These are phyloP conservation scores for Xylaria hypoxylon DNA, from an alignment of 2,329 filamentous ascomycete species.

Conservation along the genomic window DNA sequence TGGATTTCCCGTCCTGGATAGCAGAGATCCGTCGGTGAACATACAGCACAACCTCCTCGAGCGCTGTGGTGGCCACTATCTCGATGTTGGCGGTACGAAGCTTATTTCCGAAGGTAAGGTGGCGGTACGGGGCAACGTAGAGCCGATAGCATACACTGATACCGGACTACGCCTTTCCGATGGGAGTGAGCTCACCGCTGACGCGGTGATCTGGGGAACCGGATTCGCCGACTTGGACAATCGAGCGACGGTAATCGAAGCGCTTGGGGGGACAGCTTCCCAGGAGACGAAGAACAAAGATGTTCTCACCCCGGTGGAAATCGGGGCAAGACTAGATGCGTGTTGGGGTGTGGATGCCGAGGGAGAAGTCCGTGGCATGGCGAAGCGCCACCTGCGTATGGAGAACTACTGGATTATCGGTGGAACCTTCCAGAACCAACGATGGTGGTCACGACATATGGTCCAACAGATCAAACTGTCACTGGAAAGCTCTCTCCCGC, in stretches of 20 bases:
- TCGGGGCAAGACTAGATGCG: background rate
- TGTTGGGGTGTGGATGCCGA: background rate
- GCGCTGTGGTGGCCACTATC: background rate
- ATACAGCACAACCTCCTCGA: background rate
- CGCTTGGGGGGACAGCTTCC: background rate
- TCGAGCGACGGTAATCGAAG: background rate
- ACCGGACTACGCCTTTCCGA: background rate
- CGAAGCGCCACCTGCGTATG: background rate
- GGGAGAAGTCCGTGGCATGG: background rate
- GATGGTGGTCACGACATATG: background rate
- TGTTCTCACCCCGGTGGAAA: background rate
- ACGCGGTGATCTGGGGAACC: background rate
- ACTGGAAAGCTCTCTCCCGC: background rate
- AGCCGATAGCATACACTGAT: background rate
- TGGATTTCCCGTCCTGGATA: background rate
- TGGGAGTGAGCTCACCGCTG: background rate
- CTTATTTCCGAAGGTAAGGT: background rate
- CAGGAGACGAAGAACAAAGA: background rate
- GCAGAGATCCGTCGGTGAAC: background rate
- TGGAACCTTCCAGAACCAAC: background rate
- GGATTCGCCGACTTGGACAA: background rate
- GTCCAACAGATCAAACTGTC: background rate
- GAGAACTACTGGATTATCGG: background rate
- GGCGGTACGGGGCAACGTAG: background rate
- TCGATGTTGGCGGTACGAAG: background rate